Base-by-base conservation (phyloP, 129 eudicot genomes). In the Flaveria bidentis region DNA sequence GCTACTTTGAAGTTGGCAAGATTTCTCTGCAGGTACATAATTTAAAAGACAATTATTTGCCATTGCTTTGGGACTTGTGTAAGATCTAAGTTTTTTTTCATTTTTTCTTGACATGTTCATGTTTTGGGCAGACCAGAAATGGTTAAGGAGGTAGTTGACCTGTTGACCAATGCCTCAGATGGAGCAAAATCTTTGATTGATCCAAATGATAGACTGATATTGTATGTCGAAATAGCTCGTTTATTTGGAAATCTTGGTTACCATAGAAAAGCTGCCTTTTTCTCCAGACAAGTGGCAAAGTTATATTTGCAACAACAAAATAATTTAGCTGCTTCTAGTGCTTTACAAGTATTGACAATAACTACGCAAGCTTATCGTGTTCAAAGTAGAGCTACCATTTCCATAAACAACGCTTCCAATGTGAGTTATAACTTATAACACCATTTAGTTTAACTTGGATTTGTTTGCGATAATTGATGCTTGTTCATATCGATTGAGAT, bases 211-310 rank as follows among this genome's bases (percentile, higher is more conserved):
- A 85, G 88, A 67, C 87, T 94, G 67, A 78, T 91, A 75, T 63
- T 91, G 39, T 91, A 83, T 60, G 82, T 91, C 69, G 98, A 94
- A 81, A 91, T 91, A 87, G 98, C 98, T 79, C 93, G 98, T 25
- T 82, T 94, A 42, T 94, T 87, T 86, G 97, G 97, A 76, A 86
- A 87, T 56, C 90, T 94, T 65, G 98, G 97, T 84, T 91, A 94
- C 79, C 92, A 87, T 39, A 83, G 98, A 16, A 94, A 94, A 87
- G 92, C 98, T 72, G 98, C 97, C 15, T 94, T 94, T 82, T 94
- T 91, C 84, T 94, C 98, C 44, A 88, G 98, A 84, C 98, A 87
- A 85, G 98, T 94, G 56, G 98, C 98, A 80, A 96, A 94, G 80
- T 76, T 94, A 70, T 94, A 94, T 78, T 79, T 89, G 84, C 97